These are phyloP conservation scores for Nannizzia gypsea DNA, from an alignment of 2,329 filamentous ascomycete species.

Conservation along the genomic window DNA sequence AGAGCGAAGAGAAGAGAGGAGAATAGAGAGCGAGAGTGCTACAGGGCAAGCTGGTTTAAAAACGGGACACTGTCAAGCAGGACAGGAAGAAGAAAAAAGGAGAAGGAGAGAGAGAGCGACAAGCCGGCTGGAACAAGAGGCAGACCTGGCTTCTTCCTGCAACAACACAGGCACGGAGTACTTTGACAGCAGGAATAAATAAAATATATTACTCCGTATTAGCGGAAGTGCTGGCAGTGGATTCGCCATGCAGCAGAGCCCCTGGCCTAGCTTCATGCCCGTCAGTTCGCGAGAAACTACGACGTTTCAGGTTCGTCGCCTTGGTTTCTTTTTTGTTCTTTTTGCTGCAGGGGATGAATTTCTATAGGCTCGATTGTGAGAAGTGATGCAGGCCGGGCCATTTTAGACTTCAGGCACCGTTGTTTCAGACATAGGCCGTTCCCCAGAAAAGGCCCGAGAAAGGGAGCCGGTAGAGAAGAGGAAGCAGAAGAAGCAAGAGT, in stretches of 20 bases:
- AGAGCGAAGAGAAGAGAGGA: not conserved
- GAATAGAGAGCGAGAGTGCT: not conserved
- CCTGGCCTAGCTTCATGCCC: not conserved
- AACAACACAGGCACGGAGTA: not conserved
- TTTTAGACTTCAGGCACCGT: not conserved
- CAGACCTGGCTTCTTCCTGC: not conserved
- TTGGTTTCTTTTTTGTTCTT: not conserved
- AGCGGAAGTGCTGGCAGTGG: not conserved
- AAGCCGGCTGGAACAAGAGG: not conserved
- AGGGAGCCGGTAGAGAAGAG: not conserved
- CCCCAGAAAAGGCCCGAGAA: not conserved
- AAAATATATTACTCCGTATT: too few relatives aligned
- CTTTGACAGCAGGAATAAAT: not conserved
- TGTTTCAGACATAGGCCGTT: constrained; percentile 5
- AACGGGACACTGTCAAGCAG: not conserved
- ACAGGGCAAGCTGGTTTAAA: not conserved
- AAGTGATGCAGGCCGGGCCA: not conserved
- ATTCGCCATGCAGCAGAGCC: not conserved
- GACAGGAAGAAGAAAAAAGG: not conserved
- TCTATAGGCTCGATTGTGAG: not conserved
- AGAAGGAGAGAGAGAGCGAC: not conserved
- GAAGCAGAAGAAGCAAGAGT: not conserved
- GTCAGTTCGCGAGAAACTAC: not conserved
- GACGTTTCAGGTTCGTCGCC: not conserved
- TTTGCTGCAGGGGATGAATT: not conserved